A percentile compares a stretch with the other conserved stretches of the same genome.
Conservation (phyloP, 768 basidiomycete genomes). For the Leccinum subgranulosum region DNA sequence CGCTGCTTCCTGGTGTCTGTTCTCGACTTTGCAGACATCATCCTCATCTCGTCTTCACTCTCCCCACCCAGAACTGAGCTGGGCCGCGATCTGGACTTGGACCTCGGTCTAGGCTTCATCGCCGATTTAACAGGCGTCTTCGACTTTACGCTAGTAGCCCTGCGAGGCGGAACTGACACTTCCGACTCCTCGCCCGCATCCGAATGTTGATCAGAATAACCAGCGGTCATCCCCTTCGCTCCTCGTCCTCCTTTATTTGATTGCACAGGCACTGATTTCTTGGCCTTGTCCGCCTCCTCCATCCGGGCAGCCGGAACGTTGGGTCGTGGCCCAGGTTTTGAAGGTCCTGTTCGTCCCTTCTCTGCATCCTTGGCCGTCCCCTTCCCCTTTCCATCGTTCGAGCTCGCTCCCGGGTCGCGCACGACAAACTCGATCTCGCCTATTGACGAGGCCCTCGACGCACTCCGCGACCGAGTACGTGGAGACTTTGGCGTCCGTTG, state of each 20-base stretch:
- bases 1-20: background rate
- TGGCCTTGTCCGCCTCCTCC: background rate
- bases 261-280: background rate
- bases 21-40: background rate
- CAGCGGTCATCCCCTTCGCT: background rate
- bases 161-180: slow-evolving; percentile 13
- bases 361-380: background rate
- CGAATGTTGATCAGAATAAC: background rate
- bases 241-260: background rate
- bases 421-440: background rate
- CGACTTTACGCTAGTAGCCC: background rate
- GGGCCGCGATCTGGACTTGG: slow-evolving; percentile 9
- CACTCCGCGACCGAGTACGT: background rate
- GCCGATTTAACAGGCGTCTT: slow-evolving; percentile 25
- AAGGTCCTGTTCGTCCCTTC: background rate
- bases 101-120: slow-evolving; percentile 25
- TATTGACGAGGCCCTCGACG: slow-evolving; percentile 1
- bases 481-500: background rate
- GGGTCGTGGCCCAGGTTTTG: background rate
- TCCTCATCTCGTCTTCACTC: slow-evolving; percentile 1
- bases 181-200: background rate
- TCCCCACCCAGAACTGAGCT: background rate
- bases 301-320: background rate
- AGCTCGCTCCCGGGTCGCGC: background rate
- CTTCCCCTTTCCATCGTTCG: background rate